Evolutionary conservation across 2,329 filamentous ascomycete genomes (phyloP), one percentile per base, ranked within the genome.

Genomic region (Phoma sp.): DNA sequence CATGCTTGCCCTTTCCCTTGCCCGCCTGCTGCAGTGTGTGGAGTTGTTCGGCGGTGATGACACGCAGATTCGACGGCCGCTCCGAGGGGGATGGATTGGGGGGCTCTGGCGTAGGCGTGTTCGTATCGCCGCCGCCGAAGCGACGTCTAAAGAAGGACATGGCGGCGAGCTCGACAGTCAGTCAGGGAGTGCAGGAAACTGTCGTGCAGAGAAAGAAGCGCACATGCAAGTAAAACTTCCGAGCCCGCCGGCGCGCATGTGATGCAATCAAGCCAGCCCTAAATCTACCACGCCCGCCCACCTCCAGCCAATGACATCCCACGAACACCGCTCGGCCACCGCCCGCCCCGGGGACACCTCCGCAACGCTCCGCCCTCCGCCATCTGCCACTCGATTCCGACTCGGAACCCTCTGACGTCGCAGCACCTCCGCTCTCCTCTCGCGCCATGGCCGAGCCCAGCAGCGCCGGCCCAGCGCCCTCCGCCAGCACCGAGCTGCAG

Each of bases 31-130:
- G 71, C 58, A 84, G 75, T 58, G 80, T 80, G 36, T 80, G 76
- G 6, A 84, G 76, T 62, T 81, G 81, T 53, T 80, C 76, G 7
- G 78, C 77, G 9, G 82, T 77, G n/a, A 83, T 76, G n/a, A 85
- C 72, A 51, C 78, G 80, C 55, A 83, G 76, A 50, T 83, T 77
- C 62, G 79, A 73, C 51, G 71, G 59, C 33, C 65, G 64, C 33
- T 75, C 74, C 10, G 29, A 13, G 10, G 50, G 49, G 4, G 55
- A 53, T 17, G 49, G 45, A 9, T 6, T 24, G 22, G 22, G 6
- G 22, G 4, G 22, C 22, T 57, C 55, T 40, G 49, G 55, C 9
- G 65, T 64, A 31, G 60, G 61, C 21, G 27, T 9, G 51, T 29
- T 63, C 38, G 71, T 66, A 51, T 65, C 65, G 22, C 36, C 62